Evolutionary conservation across 176 grass and related monocot genomes (phyloP).

Genomic region (Bonia amplexicaulis): DNA sequence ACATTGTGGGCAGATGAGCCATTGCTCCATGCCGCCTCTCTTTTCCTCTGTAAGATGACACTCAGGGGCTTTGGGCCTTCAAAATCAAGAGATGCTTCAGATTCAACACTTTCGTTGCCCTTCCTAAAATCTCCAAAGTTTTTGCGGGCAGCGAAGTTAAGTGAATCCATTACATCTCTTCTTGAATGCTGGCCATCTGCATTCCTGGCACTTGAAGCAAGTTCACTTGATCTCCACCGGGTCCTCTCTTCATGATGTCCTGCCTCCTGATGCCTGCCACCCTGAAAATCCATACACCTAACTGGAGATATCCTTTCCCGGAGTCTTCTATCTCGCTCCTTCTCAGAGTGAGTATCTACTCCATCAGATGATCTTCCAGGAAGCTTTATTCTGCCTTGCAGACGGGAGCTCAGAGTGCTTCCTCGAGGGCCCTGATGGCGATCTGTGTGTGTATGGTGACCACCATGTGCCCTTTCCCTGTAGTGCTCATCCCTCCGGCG

Average conservation of each 20-base stretch:
- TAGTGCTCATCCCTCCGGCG: slow-evolving; percentile 41
- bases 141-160: slow-evolving; percentile 41
- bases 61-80: slow-evolving; percentile 77
- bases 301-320: slow-evolving; percentile 51
- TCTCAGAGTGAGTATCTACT: slow-evolving; percentile 42
- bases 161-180: slow-evolving; percentile 36
- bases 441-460: slow-evolving; percentile 29
- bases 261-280: slow-evolving; percentile 33
- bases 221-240: slow-evolving; percentile 38
- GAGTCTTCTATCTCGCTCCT: slow-evolving; percentile 53
- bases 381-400: slow-evolving; percentile 86
- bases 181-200: slow-evolving; percentile 32
- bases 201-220: slow-evolving; percentile 37
- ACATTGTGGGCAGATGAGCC: slow-evolving; percentile 22
- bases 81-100: slow-evolving; percentile 54
- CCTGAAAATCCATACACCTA: slow-evolving; percentile 30
- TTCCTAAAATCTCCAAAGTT: slow-evolving; percentile 58
- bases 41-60: slow-evolving; percentile 80
- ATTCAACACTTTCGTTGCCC: slow-evolving; percentile 21
- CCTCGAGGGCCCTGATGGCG: slow-evolving; percentile 32
- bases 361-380: slow-evolving; percentile 62
- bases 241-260: slow-evolving; percentile 35
- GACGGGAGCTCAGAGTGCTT: slow-evolving; percentile 51
- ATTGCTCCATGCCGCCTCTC: slow-evolving; percentile 35
- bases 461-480: slow-evolving; percentile 38